phyloP scores from a whole-genome alignment of 345 rosid species.

The Noccaea bulbosa region DNA sequence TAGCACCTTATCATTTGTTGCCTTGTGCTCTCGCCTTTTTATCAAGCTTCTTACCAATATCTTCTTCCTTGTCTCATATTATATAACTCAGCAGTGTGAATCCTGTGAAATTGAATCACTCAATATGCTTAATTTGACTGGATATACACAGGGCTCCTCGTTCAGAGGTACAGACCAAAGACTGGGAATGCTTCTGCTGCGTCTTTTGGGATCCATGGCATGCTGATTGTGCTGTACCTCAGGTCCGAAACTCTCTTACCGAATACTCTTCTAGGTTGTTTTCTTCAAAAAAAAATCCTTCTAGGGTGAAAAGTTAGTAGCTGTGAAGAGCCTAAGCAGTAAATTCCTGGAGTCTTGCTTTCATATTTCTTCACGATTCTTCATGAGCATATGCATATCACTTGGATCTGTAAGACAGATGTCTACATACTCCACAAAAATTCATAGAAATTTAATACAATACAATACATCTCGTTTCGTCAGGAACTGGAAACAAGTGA shows the following conservation, averaged over 20 bases:
- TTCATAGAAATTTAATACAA: neutral
- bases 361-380: no score
- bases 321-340: conserved; percentile 26
- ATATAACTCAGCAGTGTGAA: conserved; percentile 4
- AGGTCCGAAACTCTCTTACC: conserved; percentile 52
- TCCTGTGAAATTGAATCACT: neutral
- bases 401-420: neutral
- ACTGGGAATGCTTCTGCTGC: conserved; percentile 93
- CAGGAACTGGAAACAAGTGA: conserved; percentile 91
- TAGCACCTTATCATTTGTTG: conserved; percentile 18
- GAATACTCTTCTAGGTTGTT: neutral
- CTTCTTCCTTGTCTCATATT: conserved; percentile 23
- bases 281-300: no score
- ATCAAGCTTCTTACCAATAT: conserved; percentile 13
- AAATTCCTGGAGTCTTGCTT: conserved; percentile 18
- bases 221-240: conserved; percentile 93
- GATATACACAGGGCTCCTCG: conserved; percentile 78
- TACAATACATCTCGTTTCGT: conserved; percentile 33
- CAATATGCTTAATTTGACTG: conserved; percentile 32
- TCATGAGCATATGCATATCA: neutral
- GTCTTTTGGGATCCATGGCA: conserved; percentile 82
- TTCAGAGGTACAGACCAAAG: conserved; percentile 81
- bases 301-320: conserved; percentile 25
- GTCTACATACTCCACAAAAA: neutral
- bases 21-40: conserved; percentile 30